Evolutionary conservation across 1,284 basidiomycete species (phyloP).

Genomic region (Malassezia arunalokei): DNA sequence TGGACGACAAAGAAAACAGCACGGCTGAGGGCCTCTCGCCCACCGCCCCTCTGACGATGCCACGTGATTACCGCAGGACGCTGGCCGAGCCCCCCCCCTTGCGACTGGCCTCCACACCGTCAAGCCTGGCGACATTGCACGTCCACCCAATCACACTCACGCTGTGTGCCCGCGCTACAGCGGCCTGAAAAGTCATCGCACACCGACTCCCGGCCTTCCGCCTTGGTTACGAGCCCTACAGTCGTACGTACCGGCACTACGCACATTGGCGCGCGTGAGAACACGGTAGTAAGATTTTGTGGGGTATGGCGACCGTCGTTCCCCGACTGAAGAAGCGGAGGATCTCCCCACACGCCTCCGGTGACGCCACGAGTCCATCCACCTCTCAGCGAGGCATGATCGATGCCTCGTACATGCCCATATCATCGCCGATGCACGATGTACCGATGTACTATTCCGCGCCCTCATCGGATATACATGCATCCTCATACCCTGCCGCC

Average conservation of each 20-base stretch:
- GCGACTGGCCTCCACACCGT: no score
- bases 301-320: slow-evolving; percentile 13
- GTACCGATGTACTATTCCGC: neutral
- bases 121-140: no score
- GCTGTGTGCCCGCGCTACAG: no score
- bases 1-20: neutral
- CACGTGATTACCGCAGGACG: no score
- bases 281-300: neutral
- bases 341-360: neutral
- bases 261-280: no score
- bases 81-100: no score
- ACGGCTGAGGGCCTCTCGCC: no score
- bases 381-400: neutral
- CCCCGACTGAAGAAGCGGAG: slow-evolving; percentile 16
- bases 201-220: no score
- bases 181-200: no score
- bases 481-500: neutral
- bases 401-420: neutral
- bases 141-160: no score
- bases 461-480: neutral
- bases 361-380: neutral
- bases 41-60: no score
- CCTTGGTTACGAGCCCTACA: neutral
- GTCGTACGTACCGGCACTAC: neutral
- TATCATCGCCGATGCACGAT: no score